Base-by-base conservation (phyloP, 2,329 filamentous ascomycete species). In the Seiridium cupressi region DNA sequence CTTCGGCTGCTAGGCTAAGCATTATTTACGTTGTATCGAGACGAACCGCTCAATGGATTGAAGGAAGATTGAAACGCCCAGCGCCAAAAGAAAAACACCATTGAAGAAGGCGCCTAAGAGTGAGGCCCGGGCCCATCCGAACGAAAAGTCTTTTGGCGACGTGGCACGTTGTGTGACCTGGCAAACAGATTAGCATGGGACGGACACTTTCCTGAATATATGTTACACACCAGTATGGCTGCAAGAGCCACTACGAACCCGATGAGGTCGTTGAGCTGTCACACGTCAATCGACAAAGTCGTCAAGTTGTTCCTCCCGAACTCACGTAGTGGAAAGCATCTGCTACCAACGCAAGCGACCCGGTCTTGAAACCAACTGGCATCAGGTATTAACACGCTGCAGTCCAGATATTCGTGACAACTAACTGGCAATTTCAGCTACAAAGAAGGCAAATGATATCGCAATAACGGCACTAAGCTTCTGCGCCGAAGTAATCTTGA, bases 21-120 rank as follows among this genome's bases (percentile, higher is more conserved):
- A 34, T n/a, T 8, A 71, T 79, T 62, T 68, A 85, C 83, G 73
- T 62, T 84, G 72, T 3, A 89, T 69, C 3, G 81, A 76, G 26
- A 89, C 78, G 67, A 91, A 91, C 42, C 89, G 79, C 72, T 93
- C 89, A 55, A 93, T 81, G 0, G 89, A 87, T 69, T 93, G 90
- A 3, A 93, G 75, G 40, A 89, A 82, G 55, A 93, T 90, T 71
- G 88, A 91, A 42, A 92, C 73, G 1, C 89, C 89, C 2, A 93
- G 76, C 1, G 88, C 89, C 13, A 92, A 73, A 1, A 93, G 80
- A 61, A 93, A 90, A 1, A 88, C 86, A 11, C 90, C 90, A 67
- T 93, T 93, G 80, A 93, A 93, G 73, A 93, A 93, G 31, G 89
- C 89, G 4, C 90, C 90, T 0, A 93, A 78, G 1, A 92, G 72